These are phyloP conservation scores for Fusarium sulawesiense DNA, from an alignment of 2,329 filamentous ascomycete species.

Conservation along the genomic window DNA sequence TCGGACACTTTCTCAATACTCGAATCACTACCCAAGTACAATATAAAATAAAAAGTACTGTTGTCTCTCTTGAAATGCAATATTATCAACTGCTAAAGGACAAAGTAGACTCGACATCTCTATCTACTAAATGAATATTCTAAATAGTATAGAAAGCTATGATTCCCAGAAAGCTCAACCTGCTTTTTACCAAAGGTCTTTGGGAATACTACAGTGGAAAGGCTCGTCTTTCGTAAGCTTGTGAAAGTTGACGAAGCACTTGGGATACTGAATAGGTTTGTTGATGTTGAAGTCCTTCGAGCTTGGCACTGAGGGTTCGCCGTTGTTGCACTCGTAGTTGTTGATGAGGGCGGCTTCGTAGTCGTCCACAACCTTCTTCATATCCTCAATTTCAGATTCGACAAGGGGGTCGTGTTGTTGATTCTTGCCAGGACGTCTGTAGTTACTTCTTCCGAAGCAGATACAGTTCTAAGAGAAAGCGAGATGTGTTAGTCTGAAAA, in stretches of 20 bases:
- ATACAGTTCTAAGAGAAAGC: not conserved
- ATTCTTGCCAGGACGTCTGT: not conserved
- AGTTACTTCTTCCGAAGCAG: not conserved
- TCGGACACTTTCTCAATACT: no score
- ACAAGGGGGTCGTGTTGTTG: not conserved
- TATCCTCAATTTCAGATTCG: not conserved
- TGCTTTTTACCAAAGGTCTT: not conserved
- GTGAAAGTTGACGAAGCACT: conserved; percentile 1
- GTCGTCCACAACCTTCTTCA: conserved; percentile 2
- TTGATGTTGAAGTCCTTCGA: not conserved
- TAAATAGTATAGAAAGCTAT: not conserved
- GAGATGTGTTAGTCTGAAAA: not conserved
- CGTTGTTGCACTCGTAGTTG: conserved; percentile 7
- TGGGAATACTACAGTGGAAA: not conserved
- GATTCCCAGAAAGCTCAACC: no score
- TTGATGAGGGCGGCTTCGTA: conserved; percentile 1
- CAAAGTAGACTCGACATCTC: no score
- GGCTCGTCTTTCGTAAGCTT: not conserved
- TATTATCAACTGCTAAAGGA: no score
- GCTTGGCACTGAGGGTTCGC: not conserved
- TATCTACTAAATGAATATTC: not conserved
- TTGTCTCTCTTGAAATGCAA: no score
- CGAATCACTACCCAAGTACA: no score
- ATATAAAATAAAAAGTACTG: no score
- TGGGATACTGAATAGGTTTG: conserved; percentile 2